A percentile compares a stretch with the other conserved stretches of the same genome.
phyloP scores from a whole-genome alignment of 1,139 yeast species.

The Meyerozyma elateridarum region DNA sequence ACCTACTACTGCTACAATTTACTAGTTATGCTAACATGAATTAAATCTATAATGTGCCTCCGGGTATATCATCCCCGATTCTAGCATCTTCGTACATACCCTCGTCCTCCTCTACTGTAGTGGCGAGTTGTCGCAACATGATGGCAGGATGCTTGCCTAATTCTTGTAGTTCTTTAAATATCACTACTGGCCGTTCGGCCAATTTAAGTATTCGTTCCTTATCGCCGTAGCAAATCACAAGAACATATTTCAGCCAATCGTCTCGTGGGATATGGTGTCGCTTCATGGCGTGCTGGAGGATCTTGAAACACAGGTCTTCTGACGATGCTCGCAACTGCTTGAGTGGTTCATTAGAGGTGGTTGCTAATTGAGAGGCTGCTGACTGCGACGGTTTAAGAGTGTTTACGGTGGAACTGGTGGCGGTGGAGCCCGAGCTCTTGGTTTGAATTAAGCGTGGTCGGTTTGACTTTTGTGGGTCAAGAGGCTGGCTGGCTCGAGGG shows the following conservation, averaged over 20 bases:
- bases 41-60: slow-evolving; percentile 42
- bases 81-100: slow-evolving; percentile 38
- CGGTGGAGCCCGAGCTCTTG: slow-evolving; percentile 22
- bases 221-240: slow-evolving; percentile 88
- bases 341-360: slow-evolving; percentile 53
- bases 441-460: slow-evolving; percentile 33
- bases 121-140: slow-evolving; percentile 81
- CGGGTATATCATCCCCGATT: slow-evolving; percentile 49
- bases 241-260: slow-evolving; percentile 86
- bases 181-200: slow-evolving; percentile 83
- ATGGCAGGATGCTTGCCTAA: slow-evolving; percentile 88
- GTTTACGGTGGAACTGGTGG: slow-evolving; percentile 10
- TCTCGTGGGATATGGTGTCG: slow-evolving; percentile 74
- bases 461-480: slow-evolving; percentile 1
- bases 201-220: slow-evolving; percentile 79
- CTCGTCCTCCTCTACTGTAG: slow-evolving; percentile 28
- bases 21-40: too few species aligned
- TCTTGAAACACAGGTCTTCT: slow-evolving; percentile 88
- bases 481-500: slow-evolving; percentile 3
- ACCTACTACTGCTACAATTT: too few species aligned
- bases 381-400: slow-evolving; percentile 4
- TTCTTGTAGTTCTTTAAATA: slow-evolving; percentile 85
- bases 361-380: slow-evolving; percentile 5
- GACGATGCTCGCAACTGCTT: slow-evolving; percentile 84
- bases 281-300: slow-evolving; percentile 84